Evolutionary conservation across 768 basidiomycete genomes (phyloP).

Genomic region (Phanerochaete sordida): DNA sequence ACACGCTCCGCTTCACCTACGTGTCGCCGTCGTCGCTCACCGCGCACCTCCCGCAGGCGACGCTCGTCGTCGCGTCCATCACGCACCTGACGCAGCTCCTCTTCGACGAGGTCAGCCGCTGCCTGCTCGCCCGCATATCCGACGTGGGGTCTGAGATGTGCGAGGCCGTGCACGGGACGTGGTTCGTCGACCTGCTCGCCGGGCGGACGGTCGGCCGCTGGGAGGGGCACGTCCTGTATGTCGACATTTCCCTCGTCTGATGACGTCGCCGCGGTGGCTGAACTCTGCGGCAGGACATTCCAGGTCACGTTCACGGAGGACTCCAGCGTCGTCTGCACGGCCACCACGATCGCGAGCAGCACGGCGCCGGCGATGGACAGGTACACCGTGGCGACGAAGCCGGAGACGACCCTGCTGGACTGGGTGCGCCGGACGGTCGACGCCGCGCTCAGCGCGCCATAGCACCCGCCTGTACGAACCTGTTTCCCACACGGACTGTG

Average conservation of each 20-base stretch:
- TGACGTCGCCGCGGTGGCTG: not conserved
- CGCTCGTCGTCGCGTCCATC: constrained; percentile 67
- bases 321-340: constrained; percentile 53
- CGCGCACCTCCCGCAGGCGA: constrained; percentile 81
- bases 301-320: constrained; percentile 50
- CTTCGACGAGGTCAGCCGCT: constrained; percentile 71
- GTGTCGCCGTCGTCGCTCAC: constrained; percentile 69
- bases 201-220: constrained; percentile 67
- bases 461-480: not conserved
- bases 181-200: constrained; percentile 75
- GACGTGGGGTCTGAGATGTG: constrained; percentile 58
- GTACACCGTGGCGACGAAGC: constrained; percentile 29
- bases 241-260: constrained; percentile 15
- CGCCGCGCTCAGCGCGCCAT: constrained; percentile 24
- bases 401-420: constrained; percentile 34
- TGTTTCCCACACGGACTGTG: not conserved
- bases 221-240: constrained; percentile 77
- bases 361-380: constrained; percentile 38
- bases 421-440: constrained; percentile 56
- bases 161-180: constrained; percentile 50
- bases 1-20: constrained; percentile 74
- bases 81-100: constrained; percentile 74
- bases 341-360: constrained; percentile 45
- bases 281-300: constrained; percentile 53
- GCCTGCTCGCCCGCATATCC: constrained; percentile 66